Base-by-base conservation (phyloP, 805 yeast species). In the Zygosaccharomyces rouxii region DNA sequence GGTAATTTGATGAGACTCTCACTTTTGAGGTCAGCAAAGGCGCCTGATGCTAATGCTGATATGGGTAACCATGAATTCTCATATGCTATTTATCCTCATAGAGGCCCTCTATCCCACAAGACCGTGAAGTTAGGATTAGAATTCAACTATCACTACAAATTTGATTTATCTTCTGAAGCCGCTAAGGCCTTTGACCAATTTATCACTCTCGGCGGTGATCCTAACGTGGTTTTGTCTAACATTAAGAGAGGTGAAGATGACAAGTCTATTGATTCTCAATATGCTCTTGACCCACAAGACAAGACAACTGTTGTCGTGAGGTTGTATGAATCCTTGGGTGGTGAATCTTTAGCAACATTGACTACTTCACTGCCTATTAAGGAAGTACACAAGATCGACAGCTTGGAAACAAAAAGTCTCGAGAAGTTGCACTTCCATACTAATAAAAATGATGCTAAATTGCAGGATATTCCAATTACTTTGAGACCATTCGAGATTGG, bases 1-100 rank as follows among this genome's bases (percentile, higher is more conserved):
- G 99, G 99, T n/a, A 89, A 89, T 57, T 68, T 82, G 63, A 86
- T 92, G 82, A 81, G 97, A 42, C 72, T 94, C 43, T 87, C 96
- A 1, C 71, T 94, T 52, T 71, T 92, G 60, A 81, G 99, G 62
- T 80, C 97, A 11, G 89, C 99, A 26, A 92, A 94, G 68, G 86
- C 89, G 18, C 99, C 99, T 0, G 99, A 92, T 75, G 90, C 84
- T 7, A 76, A 81, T 62, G 97, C 98, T 7, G 99, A 92, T 66
- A 89, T 94, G 86, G 98, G 97, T 2, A 53, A 59, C 6, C 99
- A 92, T 67, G 73, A 72, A 49, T 86, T 94, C 71, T 81, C 81
- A 52, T 94, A 90, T 67, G 95, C 95, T 0, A 68, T 92, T 31
- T 77, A 79, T 50, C 97, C 98, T 4, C 99, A 92, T 66, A 57